Base-by-base conservation (phyloP, 345 rosid species). In the Hibiscus syriacus region DNA sequence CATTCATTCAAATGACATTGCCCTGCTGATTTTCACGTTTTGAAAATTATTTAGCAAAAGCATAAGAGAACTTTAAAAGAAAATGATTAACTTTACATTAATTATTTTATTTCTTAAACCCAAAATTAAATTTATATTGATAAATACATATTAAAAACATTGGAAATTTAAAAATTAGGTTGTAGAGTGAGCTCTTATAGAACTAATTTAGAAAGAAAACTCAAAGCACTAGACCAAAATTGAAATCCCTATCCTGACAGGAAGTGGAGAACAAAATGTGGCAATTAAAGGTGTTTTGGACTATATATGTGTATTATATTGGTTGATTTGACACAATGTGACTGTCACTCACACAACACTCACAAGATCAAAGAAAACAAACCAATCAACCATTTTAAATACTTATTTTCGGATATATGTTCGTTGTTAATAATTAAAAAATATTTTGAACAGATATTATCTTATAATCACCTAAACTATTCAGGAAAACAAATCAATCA, bases 251-350 rank as follows among this genome's bases (percentile, higher is more conserved):
- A 61, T 61, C 66, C 12, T 61, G 30, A 20, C 49, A 22, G 20
- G 14, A 5, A 23, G 66, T 38, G 66, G 29, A 22, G 11, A 61
- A 9, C 45, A 58, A 32, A 32, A 58, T 36, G 43, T 32, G 43
- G 17, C 49, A 60, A 38, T 60, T 61, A 22, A 5, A 61, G 11
- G 66, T 61, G 30, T 39, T 61, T 38, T 16, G 30, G 66, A 61
- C 49, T 12, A 61, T 39, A 13, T 6, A 61, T 22, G 66, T n/a
- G n/a, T n/a, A n/a, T n/a, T n/a, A 61, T 20, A 27, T 4, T 11
- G 27, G 30, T 61, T 46, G 64, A 61, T 61, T 61, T 39, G 17
- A 61, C 66, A 12, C 49, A 20, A 20, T 20, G 49, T 38, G 11
- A 61, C 38, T 60, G 48, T 60, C 49, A 20, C 39, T 36, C 41